These are phyloP conservation scores for Diplodia corticola DNA, from an alignment of 2,329 filamentous ascomycete genomes.

Conservation along the genomic window DNA sequence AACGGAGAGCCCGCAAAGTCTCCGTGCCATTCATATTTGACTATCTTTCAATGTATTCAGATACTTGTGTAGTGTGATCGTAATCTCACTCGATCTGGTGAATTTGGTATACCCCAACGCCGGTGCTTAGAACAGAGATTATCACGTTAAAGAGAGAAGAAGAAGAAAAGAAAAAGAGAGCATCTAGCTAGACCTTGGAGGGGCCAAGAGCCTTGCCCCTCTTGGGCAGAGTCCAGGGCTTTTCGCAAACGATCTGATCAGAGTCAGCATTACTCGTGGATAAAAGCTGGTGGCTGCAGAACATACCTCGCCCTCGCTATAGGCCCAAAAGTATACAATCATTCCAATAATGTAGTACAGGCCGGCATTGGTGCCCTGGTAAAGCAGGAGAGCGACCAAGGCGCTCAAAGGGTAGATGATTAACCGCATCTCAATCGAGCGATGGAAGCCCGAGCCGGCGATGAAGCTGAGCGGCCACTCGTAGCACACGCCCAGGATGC, in stretches of 20 bases:
- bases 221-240: slow-evolving; percentile 54
- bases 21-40: neutral
- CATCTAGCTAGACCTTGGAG: slow-evolving; percentile 6
- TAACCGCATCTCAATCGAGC: slow-evolving; percentile 83
- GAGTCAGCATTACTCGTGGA: slow-evolving; percentile 25
- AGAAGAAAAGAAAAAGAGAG: neutral
- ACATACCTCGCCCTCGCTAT: slow-evolving; percentile 92
- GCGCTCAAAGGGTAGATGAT: slow-evolving; percentile 78
- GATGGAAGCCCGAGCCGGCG: slow-evolving; percentile 72
- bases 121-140: neutral
- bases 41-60: neutral
- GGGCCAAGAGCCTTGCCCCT: slow-evolving; percentile 27
- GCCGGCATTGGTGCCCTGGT: slow-evolving; percentile 89
- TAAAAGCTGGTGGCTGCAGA: neutral
- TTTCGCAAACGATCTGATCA: slow-evolving; percentile 48
- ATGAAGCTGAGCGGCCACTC: slow-evolving; percentile 85
- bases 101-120: slow-evolving; percentile 18
- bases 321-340: slow-evolving; percentile 92
- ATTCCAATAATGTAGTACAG: slow-evolving; percentile 89
- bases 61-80: neutral
- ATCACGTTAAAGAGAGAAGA: neutral
- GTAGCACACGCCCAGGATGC: slow-evolving; percentile 74
- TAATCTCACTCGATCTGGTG: neutral
- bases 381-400: slow-evolving; percentile 74
- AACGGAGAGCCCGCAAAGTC: neutral